Evolutionary conservation across 176 grass and related monocot species (phyloP).

Genomic region (Oryza glumipatula): DNA sequence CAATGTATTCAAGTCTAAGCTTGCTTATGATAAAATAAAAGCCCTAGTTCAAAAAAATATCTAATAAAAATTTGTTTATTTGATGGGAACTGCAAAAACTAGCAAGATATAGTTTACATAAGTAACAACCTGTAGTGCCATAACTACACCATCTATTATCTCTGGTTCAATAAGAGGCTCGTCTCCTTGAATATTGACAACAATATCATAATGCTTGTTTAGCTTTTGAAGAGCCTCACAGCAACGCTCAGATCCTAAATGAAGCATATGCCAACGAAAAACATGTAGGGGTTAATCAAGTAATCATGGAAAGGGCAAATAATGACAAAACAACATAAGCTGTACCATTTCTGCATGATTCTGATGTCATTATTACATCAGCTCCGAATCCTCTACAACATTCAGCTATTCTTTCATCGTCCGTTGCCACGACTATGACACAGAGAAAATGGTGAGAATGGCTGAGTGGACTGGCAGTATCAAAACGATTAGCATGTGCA

Average conservation of each 20-base stretch:
- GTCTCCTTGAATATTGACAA: constrained; percentile 98
- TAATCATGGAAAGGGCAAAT: constrained; percentile 6
- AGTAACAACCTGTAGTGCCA: constrained; percentile 79
- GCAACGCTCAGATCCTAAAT: constrained; percentile 89
- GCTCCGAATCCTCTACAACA: constrained; percentile 97
- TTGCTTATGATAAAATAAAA: not conserved
- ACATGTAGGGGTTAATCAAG: not conserved
- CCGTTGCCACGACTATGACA: constrained; percentile 79
- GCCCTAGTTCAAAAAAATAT: not conserved
- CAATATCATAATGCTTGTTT: constrained; percentile 79
- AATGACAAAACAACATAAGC: constrained; percentile 10
- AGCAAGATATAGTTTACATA: constrained; percentile 37
- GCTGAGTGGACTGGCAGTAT: not conserved
- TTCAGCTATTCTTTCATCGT: constrained; percentile 90
- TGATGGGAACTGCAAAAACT: not conserved
- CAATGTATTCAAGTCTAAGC: not conserved
- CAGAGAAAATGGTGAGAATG: constrained; percentile 7
- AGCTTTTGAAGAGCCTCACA: constrained; percentile 86
- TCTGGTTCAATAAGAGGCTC: constrained; percentile 96
- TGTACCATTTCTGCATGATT: constrained; percentile 89
- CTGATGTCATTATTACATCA: constrained; percentile 97
- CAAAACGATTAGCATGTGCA: not conserved
- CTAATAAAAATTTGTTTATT: not conserved
- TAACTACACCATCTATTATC: constrained; percentile 99
- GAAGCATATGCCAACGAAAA: constrained; percentile 6